Evolutionary conservation across 176 grass and related monocot genomes (phyloP).

Genomic region (Stipa capillata): DNA sequence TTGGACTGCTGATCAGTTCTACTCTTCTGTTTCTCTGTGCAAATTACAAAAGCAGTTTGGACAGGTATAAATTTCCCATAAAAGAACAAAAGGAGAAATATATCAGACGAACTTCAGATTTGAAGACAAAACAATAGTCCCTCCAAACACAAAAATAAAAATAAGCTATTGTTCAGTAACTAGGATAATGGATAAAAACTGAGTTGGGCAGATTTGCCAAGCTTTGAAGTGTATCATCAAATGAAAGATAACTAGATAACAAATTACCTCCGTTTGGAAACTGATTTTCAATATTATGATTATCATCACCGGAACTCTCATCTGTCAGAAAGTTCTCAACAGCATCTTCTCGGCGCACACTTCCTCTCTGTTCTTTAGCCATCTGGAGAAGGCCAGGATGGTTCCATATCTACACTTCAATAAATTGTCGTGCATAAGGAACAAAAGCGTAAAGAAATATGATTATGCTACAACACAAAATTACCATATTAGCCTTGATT

Average conservation of each 20-base stretch:
- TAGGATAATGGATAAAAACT: neutral
- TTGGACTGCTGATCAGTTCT: constrained; percentile 49
- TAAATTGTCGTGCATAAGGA: neutral
- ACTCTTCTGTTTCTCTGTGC: constrained; percentile 68
- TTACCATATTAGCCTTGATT: neutral
- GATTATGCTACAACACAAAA: neutral
- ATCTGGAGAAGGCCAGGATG: constrained; percentile 92
- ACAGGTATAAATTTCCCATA: neutral
- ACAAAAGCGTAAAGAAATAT: neutral
- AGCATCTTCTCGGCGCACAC: constrained; percentile 52
- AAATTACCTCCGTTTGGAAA: constrained; percentile 64
- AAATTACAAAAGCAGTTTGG: constrained; percentile 13
- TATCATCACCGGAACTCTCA: constrained; percentile 88
- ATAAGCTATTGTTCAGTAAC: neutral
- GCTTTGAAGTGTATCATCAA: neutral
- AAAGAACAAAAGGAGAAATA: neutral
- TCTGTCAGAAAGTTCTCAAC: constrained; percentile 81
- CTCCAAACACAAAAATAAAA: neutral
- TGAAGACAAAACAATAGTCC: neutral
- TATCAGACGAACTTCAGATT: neutral
- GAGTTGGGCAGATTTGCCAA: neutral
- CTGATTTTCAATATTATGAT: constrained; percentile 71
- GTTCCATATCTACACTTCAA: constrained; percentile 78
- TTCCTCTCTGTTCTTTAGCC: constrained; percentile 74
- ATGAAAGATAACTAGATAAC: neutral